Base-by-base conservation (phyloP, 2,329 filamentous ascomycete species). In the Trichoderma breve region DNA sequence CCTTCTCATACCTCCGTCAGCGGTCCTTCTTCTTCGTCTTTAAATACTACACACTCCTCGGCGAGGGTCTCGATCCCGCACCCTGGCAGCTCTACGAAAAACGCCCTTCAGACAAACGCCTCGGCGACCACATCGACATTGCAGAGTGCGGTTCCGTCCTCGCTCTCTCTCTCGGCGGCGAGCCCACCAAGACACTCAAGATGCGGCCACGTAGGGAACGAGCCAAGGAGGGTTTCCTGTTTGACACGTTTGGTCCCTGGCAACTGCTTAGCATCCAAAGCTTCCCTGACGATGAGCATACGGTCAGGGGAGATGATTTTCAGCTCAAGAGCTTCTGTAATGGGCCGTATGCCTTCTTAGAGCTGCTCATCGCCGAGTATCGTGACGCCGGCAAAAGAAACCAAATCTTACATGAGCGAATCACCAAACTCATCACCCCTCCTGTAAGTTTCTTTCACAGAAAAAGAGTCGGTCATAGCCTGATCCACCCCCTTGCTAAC, bases 1-100 rank as follows among this genome's bases (percentile, higher is more conserved):
- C 74, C 51, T 62, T 70, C 57, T 67, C 78, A 82, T 76, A 80
- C 5, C 80, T 86, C 8, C 85, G 84, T 14, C 88, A 88, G 74
- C 82, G 86, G 7, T 87, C 85, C 8, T 90, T 90, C 77, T 86
- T 90, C 74, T 90, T 91, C 77, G 87, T 84, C 55, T 90, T 91
- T 77, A 90, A 91, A 74, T 91, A 90, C 77, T 90, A 89, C 76
- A 91, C 89, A 6, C 83, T 90, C 7, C 84, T 91, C 14, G 86
- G 85, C 2, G 83, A 87, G 5, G 85, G 84, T 4, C 84, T 88
- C 53, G 82, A 84, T 36, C 89, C 89, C 0, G 87, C 89, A 75
- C 82, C 86, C 6, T 91, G 89, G 88, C 89, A 91, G 76, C 80
- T 83, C 24, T 85, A 86, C 47, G 88, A 90, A 74, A 83, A 82